A percentile compares a stretch with the other conserved stretches of the same genome.
phyloP scores from a whole-genome alignment of 192 early-diverging fungal species.

The Fimicolochytrium jonesii region DNA sequence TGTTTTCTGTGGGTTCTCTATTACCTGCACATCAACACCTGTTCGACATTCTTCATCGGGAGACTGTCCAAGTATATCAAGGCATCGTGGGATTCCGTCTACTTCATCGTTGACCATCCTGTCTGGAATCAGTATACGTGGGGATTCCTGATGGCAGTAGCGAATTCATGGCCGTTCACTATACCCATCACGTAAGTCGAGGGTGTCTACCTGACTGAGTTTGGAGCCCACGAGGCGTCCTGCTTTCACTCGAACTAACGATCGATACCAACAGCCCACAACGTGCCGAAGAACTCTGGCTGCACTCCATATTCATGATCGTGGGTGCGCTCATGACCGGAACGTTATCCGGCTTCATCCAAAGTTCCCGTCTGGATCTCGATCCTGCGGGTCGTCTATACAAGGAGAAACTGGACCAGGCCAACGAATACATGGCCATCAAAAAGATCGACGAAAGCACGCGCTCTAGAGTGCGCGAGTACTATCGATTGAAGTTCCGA shows the following conservation, averaged over 20 bases:
- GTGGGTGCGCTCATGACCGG: constrained; percentile 18
- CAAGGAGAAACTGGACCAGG: constrained; percentile 39
- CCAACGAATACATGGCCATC: constrained; percentile 36
- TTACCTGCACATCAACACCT: constrained; percentile 13
- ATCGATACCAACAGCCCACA: constrained; percentile 2
- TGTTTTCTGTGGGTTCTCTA: constrained; percentile 1
- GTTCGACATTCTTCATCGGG: constrained; percentile 13
- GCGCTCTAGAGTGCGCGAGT: constrained; percentile 22
- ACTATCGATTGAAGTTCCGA: constrained; percentile 29
- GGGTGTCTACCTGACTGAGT: neutral
- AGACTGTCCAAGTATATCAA: neutral
- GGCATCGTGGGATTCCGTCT: neutral
- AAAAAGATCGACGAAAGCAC: constrained; percentile 10
- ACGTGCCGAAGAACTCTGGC: neutral
- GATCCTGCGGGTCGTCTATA: constrained; percentile 9
- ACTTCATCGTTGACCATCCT: neutral
- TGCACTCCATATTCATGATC: constrained; percentile 8
- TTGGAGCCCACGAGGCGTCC: too few species aligned
- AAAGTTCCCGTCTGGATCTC: constrained; percentile 5
- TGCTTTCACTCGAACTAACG: too few species aligned
- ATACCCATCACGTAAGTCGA: neutral
- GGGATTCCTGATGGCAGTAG: constrained; percentile 14
- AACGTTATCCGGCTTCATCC: constrained; percentile 10
- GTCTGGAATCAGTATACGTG: constrained; percentile 9
- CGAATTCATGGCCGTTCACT: constrained; percentile 17